A percentile compares a stretch with the other conserved stretches of the same genome.
phyloP scores from a whole-genome alignment of 2,329 filamentous ascomycete genomes.

The Cladophialophora carrionii region DNA sequence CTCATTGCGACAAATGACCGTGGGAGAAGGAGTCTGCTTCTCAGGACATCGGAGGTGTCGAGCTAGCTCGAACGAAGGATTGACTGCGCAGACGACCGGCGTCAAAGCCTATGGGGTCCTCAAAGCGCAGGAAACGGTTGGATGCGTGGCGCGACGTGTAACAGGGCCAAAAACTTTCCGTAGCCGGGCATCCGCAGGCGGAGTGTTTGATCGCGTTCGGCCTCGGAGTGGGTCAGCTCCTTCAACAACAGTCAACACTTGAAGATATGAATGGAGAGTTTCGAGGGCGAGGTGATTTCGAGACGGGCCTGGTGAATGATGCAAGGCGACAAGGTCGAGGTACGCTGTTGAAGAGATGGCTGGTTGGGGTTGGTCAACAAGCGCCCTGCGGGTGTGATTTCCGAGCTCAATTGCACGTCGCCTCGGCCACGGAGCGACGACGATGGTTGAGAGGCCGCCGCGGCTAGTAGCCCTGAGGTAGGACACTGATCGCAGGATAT shows the following conservation, averaged over 20 bases:
- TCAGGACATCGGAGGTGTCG: conserved; percentile 6
- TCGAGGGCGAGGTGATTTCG: background rate
- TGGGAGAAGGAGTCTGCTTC: background rate
- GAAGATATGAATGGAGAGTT: background rate
- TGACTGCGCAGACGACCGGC: background rate
- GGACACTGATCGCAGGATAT: background rate
- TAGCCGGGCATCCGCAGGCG: conserved; percentile 14
- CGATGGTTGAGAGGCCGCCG: background rate
- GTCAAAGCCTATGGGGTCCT: conserved; percentile 8
- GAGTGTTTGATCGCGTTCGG: background rate
- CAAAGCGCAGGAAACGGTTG: conserved; percentile 16
- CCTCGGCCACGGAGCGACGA: background rate
- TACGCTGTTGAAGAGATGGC: conserved; percentile 1
- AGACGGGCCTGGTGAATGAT: background rate
- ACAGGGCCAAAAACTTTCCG: conserved; percentile 18
- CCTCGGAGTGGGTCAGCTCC: background rate
- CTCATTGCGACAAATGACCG: conserved; percentile 27
- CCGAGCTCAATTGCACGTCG: background rate
- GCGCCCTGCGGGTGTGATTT: background rate
- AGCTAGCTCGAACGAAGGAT: background rate
- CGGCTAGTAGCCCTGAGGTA: background rate
- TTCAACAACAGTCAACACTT: background rate
- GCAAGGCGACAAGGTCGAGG: background rate
- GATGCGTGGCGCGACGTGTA: conserved; percentile 28
- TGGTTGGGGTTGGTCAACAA: background rate